Evolutionary conservation across 129 eudicot species (phyloP).

Genomic region (Flaveria bidentis): DNA sequence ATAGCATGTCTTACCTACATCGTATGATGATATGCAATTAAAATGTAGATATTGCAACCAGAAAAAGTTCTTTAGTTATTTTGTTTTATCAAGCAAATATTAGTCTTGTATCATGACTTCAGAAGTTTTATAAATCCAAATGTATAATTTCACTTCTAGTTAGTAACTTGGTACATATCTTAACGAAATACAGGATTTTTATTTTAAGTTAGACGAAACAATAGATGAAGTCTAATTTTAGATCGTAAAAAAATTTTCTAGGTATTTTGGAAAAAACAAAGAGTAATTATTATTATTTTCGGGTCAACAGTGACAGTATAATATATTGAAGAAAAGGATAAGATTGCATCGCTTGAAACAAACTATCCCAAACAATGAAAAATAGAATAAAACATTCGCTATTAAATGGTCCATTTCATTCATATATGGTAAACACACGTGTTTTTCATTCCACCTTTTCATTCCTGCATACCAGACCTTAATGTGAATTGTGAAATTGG

Average conservation of each 20-base stretch:
- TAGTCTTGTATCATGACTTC: too few relatives aligned
- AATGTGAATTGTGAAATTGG: background rate
- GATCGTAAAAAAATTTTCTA: background rate
- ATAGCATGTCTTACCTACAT: constrained; percentile 19
- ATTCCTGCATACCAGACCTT: background rate
- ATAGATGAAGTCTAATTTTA: background rate
- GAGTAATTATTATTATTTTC: background rate
- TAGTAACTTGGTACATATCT: background rate
- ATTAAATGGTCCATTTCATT: background rate
- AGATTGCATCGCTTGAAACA: background rate
- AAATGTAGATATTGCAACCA: background rate
- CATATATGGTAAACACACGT: background rate
- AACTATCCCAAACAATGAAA: background rate
- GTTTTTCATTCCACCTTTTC: background rate
- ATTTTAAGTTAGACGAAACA: background rate
- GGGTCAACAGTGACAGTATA: background rate
- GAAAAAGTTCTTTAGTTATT: background rate
- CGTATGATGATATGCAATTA: background rate
- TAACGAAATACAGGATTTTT: background rate
- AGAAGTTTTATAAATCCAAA: background rate
- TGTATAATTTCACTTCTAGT: background rate
- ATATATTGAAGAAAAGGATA: background rate
- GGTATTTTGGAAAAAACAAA: background rate
- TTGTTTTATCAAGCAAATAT: too few relatives aligned
- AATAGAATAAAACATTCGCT: background rate